A percentile compares a stretch with the other conserved stretches of the same genome.
phyloP scores from a whole-genome alignment of 345 rosid genomes.

The Physaria fendleri region DNA sequence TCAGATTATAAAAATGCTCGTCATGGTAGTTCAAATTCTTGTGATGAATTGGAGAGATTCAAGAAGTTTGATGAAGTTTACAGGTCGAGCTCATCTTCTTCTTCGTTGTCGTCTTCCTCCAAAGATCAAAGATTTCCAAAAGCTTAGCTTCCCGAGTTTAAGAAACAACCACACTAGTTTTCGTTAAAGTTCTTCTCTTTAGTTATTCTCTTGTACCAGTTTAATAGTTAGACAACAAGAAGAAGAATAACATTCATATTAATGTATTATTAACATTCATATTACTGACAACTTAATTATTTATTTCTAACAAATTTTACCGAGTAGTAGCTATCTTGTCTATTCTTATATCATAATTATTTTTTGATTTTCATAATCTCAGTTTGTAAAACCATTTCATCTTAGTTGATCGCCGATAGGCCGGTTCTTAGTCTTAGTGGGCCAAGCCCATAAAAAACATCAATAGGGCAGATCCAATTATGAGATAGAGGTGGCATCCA shows the following conservation, averaged over 20 bases:
- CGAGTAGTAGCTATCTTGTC: too few species aligned
- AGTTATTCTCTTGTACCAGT: not conserved
- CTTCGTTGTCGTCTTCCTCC: conserved; percentile 30
- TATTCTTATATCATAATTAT: not conserved
- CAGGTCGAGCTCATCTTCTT: conserved; percentile 39
- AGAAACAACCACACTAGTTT: conserved; percentile 7
- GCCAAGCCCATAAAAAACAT: not conserved
- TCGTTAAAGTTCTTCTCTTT: conserved; percentile 23
- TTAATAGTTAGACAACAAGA: not conserved
- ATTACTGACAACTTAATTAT: not conserved
- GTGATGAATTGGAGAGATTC: conserved; percentile 11
- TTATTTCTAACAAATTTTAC: not conserved
- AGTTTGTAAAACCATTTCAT: too few species aligned
- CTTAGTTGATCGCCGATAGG: too few species aligned
- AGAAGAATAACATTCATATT: not conserved
- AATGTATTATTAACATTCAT: not conserved
- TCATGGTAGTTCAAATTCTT: conserved; percentile 7
- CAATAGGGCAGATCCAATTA: not conserved
- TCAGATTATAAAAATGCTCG: conserved; percentile 4
- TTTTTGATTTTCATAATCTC: too few species aligned
- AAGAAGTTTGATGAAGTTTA: conserved; percentile 9
- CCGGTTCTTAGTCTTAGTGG: not conserved
- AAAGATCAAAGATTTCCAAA: conserved; percentile 17
- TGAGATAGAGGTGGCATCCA: not conserved
- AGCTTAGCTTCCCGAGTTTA: conserved; percentile 28